Evolutionary conservation across 306 rosid genomes (phyloP).

Genomic region (Luffa acutangula): DNA sequence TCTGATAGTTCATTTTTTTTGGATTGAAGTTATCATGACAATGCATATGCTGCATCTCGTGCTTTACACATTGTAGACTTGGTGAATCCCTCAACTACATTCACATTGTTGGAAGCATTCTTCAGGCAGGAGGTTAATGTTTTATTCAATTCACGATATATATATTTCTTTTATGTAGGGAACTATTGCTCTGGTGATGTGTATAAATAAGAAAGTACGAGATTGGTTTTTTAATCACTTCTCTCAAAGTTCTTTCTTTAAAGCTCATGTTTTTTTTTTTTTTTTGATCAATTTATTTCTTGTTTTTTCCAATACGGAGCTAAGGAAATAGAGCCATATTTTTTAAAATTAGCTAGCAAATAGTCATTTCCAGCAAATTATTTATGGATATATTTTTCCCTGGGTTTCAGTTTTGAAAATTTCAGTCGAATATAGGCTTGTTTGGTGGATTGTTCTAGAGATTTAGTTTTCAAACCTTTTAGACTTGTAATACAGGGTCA

Average conservation of each 20-base stretch:
- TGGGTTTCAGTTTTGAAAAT: background rate
- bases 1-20: background rate
- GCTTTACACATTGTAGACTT: constrained; percentile 60
- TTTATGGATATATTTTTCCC: background rate
- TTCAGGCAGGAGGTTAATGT: constrained; percentile 64
- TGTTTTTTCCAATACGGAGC: too few species aligned
- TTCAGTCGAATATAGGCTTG: background rate
- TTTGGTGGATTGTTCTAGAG: background rate
- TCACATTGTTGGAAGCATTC: constrained; percentile 65
- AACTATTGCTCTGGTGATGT: background rate
- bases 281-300: too few species aligned
- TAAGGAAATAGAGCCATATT: too few species aligned
- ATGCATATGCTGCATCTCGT: constrained; percentile 70
- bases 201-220: background rate
- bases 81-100: constrained; percentile 53
- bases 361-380: background rate
- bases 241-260: background rate
- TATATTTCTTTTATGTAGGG: background rate
- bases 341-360: background rate
- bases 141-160: background rate
- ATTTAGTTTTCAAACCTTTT: background rate
- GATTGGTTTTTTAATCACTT: background rate
- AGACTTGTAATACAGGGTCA: background rate
- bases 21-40: constrained; percentile 74
- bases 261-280: background rate